Evolutionary conservation across 129 eudicot genomes (phyloP).

Genomic region (Chrysanthemum makinoi): DNA sequence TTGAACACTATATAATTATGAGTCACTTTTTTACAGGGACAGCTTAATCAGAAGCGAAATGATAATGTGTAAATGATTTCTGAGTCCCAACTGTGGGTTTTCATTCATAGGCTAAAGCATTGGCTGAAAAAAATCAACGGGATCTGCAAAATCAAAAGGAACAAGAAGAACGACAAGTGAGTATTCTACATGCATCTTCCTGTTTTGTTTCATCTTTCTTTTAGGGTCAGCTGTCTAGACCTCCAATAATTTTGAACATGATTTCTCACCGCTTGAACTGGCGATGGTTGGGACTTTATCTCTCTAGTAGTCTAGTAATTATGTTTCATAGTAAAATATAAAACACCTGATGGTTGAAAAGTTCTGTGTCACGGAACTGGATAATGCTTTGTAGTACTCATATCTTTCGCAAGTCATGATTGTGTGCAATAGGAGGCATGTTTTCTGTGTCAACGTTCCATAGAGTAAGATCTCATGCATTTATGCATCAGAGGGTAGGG

Average conservation of each 20-base stretch:
- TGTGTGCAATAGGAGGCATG: not conserved
- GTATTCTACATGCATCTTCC: constrained; percentile 24
- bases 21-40: not conserved
- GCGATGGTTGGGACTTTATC: not conserved
- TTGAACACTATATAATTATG: constrained; percentile 4
- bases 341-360: not conserved
- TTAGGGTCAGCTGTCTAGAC: not conserved
- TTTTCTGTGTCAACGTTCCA: not conserved
- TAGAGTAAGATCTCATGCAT: not conserved
- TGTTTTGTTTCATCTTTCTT: constrained; percentile 10
- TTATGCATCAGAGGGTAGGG: not conserved
- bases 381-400: not conserved
- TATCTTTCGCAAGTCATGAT: not conserved
- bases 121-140: constrained; percentile 90
- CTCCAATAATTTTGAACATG: not conserved
- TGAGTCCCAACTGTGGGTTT: constrained; percentile 13
- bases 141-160: constrained; percentile 79
- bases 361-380: not conserved
- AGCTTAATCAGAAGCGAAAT: not conserved
- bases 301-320: not conserved
- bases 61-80: not conserved
- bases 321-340: not conserved
- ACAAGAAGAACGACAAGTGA: constrained; percentile 86
- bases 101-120: constrained; percentile 70
- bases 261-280: not conserved